Base-by-base conservation (phyloP, 176 grass and related monocot genomes). In the Aegilops speltoides region DNA sequence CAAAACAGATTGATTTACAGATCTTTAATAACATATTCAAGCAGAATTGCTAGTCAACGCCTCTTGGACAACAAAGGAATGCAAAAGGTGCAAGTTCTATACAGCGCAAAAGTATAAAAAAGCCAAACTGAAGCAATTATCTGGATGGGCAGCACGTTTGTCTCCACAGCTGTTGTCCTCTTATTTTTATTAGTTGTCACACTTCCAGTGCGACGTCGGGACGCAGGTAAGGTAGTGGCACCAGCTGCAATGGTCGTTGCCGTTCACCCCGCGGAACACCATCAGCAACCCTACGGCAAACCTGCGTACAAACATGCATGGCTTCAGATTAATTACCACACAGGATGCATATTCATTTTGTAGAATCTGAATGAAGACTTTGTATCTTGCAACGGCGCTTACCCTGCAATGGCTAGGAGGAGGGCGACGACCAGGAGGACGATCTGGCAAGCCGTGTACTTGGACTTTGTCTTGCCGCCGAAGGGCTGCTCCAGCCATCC, bases 191-290 rank as follows among this genome's bases (percentile, higher is more conserved):
- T 94, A 97, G 56, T 63, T 86, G 86, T 79, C 79, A 83, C 95
- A 97, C 41, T 87, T 94, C 95, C 95, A 97, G 79, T 77, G 82
- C 14, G 90, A 92, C 17, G 95, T 94, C 0, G 95, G 95, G 48
- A 94, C 90, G 77, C 95, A 97, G 48, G 59, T 86, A 36, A 97
- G 65, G 78, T 97, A 97, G 77, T 97, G 95, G 86, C 95, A 97
- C 95, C 95, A 97, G 65, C 88, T 41, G 79, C 95, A 97, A 84
- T 92, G 92, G 17, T 92, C 88, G 66, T 97, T 97, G 46, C 86
- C 90, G 48, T 94, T 92, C 71, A 76, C 87, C 16, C 92, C 92
- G 11, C 50, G 76, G 83, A 97, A 92, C 33, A 97, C 70, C 84
- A 86, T 90, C 32, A 85, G 12, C 73, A 97, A 85, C 29, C 87